These are phyloP conservation scores for Boletus speciosus DNA, from an alignment of 768 basidiomycete species.

Conservation along the genomic window DNA sequence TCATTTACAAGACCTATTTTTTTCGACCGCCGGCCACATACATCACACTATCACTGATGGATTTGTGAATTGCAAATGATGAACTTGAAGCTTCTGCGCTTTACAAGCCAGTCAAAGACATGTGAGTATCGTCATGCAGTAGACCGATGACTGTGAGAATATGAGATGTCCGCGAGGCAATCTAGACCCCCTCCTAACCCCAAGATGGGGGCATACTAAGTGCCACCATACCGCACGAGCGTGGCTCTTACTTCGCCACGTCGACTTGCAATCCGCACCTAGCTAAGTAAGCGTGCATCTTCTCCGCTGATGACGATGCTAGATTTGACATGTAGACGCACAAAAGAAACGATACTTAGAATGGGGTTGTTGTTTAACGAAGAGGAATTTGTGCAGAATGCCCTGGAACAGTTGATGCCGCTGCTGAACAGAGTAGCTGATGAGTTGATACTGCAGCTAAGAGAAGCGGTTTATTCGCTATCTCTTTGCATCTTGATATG, in stretches of 20 bases:
- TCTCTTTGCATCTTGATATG: slow-evolving; percentile 12
- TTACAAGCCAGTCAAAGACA: not conserved
- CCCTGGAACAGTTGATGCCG: slow-evolving; percentile 13
- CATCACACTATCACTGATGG: not conserved
- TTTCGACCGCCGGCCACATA: too few relatives aligned
- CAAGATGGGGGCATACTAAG: not conserved
- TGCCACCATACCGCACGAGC: not conserved
- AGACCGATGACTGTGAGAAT: not conserved
- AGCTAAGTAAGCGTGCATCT: not conserved
- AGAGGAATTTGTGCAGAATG: slow-evolving; percentile 5
- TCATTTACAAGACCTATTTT: not conserved
- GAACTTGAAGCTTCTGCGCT: not conserved
- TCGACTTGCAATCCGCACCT: not conserved
- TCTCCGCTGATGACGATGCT: not conserved
- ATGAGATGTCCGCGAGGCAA: slow-evolving; percentile 4
- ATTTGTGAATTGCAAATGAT: not conserved
- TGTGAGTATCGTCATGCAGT: not conserved
- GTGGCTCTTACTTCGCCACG: not conserved
- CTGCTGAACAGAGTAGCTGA: slow-evolving; percentile 2
- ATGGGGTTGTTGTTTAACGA: slow-evolving; percentile 25
- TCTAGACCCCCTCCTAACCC: not conserved
- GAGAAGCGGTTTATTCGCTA: not conserved
- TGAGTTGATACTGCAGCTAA: not conserved
- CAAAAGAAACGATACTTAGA: not conserved
- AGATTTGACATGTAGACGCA: not conserved